Conservation (phyloP, 108 stramenopile genomes). For the Pseudonitzschia multiseries region DNA sequence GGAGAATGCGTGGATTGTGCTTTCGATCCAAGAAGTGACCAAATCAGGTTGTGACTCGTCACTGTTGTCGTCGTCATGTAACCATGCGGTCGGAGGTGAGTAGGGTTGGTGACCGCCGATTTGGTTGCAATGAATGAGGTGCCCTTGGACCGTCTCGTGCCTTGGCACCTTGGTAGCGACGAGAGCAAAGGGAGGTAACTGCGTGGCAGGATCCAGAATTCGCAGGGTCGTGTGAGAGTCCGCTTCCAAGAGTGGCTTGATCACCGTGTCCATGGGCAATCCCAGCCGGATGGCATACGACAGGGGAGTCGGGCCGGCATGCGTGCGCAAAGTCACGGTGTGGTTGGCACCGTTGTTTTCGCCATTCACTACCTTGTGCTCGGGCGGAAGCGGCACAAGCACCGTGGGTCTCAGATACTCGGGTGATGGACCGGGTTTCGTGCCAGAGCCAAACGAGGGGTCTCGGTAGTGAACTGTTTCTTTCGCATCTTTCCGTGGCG, state of each 20-base stretch:
- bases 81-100: no score
- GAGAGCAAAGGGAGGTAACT: conserved; percentile 27
- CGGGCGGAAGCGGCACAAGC: conserved; percentile 10
- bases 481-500: no score
- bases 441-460: neutral
- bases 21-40: neutral
- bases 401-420: neutral
- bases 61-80: no score
- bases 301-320: conserved; percentile 2
- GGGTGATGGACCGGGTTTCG: neutral
- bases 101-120: neutral
- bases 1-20: neutral
- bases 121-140: neutral
- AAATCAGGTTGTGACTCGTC: neutral
- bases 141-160: neutral
- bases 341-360: no score
- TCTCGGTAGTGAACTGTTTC: neutral
- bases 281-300: conserved; percentile 4
- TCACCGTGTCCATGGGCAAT: conserved; percentile 14
- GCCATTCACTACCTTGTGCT: neutral
- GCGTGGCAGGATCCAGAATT: conserved; percentile 21
- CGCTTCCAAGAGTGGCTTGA: conserved; percentile 19
- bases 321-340: neutral
- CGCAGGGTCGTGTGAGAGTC: conserved; percentile 23
- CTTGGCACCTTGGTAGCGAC: conserved; percentile 1